Conservation (phyloP, 2,329 filamentous ascomycete genomes). For the Akanthomyces muscarius region DNA sequence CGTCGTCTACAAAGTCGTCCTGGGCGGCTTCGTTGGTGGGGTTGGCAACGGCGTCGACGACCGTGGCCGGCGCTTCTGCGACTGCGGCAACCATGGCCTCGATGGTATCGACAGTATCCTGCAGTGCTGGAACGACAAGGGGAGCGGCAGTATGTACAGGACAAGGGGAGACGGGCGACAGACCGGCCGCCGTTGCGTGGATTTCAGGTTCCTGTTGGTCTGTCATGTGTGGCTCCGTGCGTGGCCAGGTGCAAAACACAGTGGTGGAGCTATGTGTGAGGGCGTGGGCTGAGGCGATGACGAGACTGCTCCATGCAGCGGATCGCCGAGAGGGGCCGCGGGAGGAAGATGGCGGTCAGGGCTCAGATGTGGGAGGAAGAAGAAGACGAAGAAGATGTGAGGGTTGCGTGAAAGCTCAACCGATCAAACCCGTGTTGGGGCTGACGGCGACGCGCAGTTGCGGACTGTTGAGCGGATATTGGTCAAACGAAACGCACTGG, state of each 20-base stretch:
- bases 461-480: neutral
- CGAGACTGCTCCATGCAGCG: constrained; percentile 9
- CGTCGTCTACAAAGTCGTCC: constrained; percentile 40
- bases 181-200: constrained; percentile 47
- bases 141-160: constrained; percentile 44
- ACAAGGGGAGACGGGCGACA: constrained; percentile 49
- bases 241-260: neutral
- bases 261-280: constrained; percentile 15
- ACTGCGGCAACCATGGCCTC: constrained; percentile 43
- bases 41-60: constrained; percentile 29
- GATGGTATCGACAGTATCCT: constrained; percentile 49
- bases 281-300: constrained; percentile 1
- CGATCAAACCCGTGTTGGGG: neutral
- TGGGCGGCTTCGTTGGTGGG: constrained; percentile 31
- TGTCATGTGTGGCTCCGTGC: constrained; percentile 11
- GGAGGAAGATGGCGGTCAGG: neutral
- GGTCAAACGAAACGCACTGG: neutral
- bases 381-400: neutral
- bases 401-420: neutral
- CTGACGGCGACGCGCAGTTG: neutral
- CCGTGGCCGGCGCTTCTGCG: constrained; percentile 27
- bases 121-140: constrained; percentile 46
- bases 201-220: constrained; percentile 39
- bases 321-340: neutral
- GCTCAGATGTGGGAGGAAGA: neutral